phyloP scores from a whole-genome alignment of 257 asterid genomes.

The Orobanche coerulescens region DNA sequence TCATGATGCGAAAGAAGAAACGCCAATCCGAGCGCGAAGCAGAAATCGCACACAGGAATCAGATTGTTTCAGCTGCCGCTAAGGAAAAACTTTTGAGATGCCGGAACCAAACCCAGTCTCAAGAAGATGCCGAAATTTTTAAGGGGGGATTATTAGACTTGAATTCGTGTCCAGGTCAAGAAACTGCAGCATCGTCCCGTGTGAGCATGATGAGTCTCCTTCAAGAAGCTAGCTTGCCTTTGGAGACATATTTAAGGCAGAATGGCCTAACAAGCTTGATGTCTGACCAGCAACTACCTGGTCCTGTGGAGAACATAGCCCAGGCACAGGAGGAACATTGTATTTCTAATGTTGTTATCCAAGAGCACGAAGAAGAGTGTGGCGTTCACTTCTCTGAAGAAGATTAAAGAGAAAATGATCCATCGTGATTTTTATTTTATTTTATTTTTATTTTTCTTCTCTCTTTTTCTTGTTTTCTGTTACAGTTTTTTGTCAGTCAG shows the following conservation, averaged over 20 bases:
- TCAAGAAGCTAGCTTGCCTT: slow-evolving; percentile 79
- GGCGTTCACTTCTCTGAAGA: slow-evolving; percentile 28
- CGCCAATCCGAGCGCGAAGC: slow-evolving; percentile 94
- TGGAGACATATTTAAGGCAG: slow-evolving; percentile 70
- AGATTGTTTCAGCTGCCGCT: slow-evolving; percentile 23
- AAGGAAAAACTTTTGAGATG: slow-evolving; percentile 32
- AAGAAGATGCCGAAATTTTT: slow-evolving; percentile 34
- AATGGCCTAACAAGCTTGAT: slow-evolving; percentile 82
- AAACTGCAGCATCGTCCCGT: slow-evolving; percentile 30
- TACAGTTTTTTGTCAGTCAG: background rate
- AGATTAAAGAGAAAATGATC: slow-evolving; percentile 29
- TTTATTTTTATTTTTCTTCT: background rate
- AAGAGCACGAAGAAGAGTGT: slow-evolving; percentile 43
- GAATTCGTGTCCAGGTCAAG: slow-evolving; percentile 57
- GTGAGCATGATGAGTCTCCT: slow-evolving; percentile 72
- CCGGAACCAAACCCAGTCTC: slow-evolving; percentile 34
- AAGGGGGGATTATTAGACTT: slow-evolving; percentile 57
- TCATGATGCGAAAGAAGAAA: slow-evolving; percentile 97
- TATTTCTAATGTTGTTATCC: slow-evolving; percentile 23
- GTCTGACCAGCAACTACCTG: slow-evolving; percentile 37
- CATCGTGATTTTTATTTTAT: slow-evolving; percentile 8
- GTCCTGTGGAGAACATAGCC: slow-evolving; percentile 29
- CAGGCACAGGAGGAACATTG: slow-evolving; percentile 31
- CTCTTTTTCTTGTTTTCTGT: background rate
- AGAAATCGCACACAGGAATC: slow-evolving; percentile 64